These are phyloP conservation scores for Mortierella alpina DNA, from an alignment of 192 early-diverging fungal genomes.

Conservation along the genomic window DNA sequence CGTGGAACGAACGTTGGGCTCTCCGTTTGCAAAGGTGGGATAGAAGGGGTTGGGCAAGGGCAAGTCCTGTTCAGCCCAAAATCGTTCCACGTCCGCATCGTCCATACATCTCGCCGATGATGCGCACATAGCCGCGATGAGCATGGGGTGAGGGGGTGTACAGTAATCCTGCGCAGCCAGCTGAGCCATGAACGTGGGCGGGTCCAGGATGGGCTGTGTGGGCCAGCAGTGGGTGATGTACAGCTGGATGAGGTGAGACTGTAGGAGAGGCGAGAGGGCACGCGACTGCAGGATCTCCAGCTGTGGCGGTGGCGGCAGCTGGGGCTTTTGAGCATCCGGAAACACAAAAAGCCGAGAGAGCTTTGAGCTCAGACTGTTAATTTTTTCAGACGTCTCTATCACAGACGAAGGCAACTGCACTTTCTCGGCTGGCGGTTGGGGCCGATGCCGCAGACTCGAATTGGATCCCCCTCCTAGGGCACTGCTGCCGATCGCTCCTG, in stretches of 20 bases:
- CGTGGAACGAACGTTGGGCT: slow-evolving; percentile 36
- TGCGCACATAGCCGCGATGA: slow-evolving; percentile 47
- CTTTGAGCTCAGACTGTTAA: slow-evolving; percentile 51
- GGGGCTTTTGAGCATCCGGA: slow-evolving; percentile 26
- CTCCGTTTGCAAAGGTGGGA: slow-evolving; percentile 45
- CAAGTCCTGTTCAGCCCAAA: slow-evolving; percentile 49
- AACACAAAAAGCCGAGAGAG: slow-evolving; percentile 52
- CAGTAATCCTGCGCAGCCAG: slow-evolving; percentile 46
- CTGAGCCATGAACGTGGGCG: slow-evolving; percentile 48
- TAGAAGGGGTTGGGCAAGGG: slow-evolving; percentile 43
- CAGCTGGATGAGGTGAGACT: slow-evolving; percentile 50
- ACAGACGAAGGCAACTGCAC: slow-evolving; percentile 35
- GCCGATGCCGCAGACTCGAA: slow-evolving; percentile 39
- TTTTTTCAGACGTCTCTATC: slow-evolving; percentile 54
- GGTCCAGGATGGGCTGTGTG: slow-evolving; percentile 42
- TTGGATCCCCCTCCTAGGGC: background rate
- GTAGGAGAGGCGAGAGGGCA: slow-evolving; percentile 43
- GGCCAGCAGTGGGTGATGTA: slow-evolving; percentile 45
- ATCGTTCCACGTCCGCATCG: slow-evolving; percentile 40
- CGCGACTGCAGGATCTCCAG: slow-evolving; percentile 49
- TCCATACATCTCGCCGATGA: slow-evolving; percentile 39
- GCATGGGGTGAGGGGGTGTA: slow-evolving; percentile 44
- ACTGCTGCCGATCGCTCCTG: slow-evolving; percentile 11
- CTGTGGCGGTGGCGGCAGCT: slow-evolving; percentile 33
- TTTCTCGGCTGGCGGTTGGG: slow-evolving; percentile 25